These are phyloP conservation scores for Phytophthora pistaciae DNA, from an alignment of 352 stramenopile species.

Conservation along the genomic window DNA sequence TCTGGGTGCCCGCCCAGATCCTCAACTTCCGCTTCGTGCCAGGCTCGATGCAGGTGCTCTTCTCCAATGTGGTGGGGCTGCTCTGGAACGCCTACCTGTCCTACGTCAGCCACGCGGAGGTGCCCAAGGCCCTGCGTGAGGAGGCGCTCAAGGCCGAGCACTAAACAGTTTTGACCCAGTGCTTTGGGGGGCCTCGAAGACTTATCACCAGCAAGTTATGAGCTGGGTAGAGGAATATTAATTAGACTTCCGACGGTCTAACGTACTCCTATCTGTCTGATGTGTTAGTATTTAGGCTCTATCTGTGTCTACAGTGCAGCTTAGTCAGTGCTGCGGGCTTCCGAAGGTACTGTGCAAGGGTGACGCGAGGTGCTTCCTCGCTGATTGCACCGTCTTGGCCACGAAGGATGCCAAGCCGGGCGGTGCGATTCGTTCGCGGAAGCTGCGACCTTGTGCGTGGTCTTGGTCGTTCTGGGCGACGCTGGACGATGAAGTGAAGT, in stretches of 20 bases:
- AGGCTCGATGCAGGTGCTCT: constrained; percentile 81
- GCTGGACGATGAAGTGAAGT: constrained; percentile 26
- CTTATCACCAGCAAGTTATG: neutral
- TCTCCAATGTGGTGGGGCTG: constrained; percentile 83
- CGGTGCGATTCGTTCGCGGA: constrained; percentile 25
- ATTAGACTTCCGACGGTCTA: constrained; percentile 24
- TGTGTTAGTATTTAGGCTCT: constrained; percentile 4
- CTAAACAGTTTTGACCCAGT: constrained; percentile 2
- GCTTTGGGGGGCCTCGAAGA: neutral
- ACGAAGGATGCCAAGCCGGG: constrained; percentile 54
- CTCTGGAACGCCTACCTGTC: constrained; percentile 90
- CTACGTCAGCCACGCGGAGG: constrained; percentile 68
- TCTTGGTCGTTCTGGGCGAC: constrained; percentile 10
- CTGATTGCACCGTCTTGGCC: constrained; percentile 66
- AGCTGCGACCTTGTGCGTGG: constrained; percentile 20
- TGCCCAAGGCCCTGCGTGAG: constrained; percentile 16
- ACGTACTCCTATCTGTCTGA: constrained; percentile 11
- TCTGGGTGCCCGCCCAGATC: constrained; percentile 86
- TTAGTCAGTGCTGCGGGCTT: constrained; percentile 25
- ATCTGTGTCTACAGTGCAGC: neutral
- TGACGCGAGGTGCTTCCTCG: constrained; percentile 55
- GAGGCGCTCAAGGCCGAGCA: constrained; percentile 9
- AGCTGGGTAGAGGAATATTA: constrained; percentile 16
- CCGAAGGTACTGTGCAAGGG: constrained; percentile 41
- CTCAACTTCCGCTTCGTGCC: constrained; percentile 87